Conservation (phyloP, 768 basidiomycete genomes). For the Kwoniella europaea region DNA sequence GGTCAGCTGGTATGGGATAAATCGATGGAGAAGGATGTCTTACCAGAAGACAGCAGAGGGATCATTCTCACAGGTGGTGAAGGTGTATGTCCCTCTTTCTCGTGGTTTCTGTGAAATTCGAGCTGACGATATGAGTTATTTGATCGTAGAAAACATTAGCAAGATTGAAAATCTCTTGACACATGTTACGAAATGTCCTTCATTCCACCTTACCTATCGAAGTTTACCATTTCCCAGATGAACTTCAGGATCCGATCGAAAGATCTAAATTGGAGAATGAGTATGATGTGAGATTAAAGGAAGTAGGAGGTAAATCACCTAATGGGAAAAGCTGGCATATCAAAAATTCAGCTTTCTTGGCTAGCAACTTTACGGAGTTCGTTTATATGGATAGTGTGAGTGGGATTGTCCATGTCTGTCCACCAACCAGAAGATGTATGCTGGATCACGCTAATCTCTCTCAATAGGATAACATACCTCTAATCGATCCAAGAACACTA, state of each 20-base stretch:
- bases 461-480: conserved; percentile 58
- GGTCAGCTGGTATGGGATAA: conserved; percentile 47
- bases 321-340: conserved; percentile 54
- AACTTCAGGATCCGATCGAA: conserved; percentile 49
- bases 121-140: conserved; percentile 14
- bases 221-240: conserved; percentile 60
- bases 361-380: conserved; percentile 53
- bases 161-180: conserved; percentile 55
- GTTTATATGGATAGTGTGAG: conserved; percentile 55
- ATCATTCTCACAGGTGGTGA: conserved; percentile 53
- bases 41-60: conserved; percentile 35
- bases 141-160: conserved; percentile 51
- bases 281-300: conserved; percentile 54
- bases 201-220: conserved; percentile 59
- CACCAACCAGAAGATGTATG: no score
- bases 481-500: conserved; percentile 57
- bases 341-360: conserved; percentile 54
- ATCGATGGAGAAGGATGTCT: conserved; percentile 31
- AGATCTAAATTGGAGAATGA: conserved; percentile 42
- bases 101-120: no score
- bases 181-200: conserved; percentile 58
- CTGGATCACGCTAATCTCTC: no score
- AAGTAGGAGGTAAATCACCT: conserved; percentile 33
- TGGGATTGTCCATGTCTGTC: neutral
- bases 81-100: no score